Evolutionary conservation across 495 filamentous ascomycete genomes (phyloP).

Genomic region (Pyrenopolyporus hunteri): DNA sequence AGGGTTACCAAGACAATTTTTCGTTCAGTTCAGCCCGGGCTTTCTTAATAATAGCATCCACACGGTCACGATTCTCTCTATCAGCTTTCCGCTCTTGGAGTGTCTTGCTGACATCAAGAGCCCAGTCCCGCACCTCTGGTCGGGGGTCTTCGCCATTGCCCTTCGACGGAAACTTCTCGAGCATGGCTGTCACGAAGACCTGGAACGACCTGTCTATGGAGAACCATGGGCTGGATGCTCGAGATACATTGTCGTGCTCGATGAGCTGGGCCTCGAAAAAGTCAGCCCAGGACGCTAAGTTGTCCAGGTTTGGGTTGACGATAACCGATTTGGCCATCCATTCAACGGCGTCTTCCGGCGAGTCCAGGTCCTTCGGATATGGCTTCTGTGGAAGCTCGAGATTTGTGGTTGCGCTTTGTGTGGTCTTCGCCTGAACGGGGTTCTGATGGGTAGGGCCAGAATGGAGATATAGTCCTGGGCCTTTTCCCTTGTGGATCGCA

Average conservation of each 20-base stretch:
- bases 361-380: background rate
- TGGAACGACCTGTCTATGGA: background rate
- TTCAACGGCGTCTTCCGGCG: background rate
- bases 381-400: background rate
- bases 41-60: background rate
- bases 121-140: background rate
- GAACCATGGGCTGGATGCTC: background rate
- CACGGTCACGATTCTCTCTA: background rate
- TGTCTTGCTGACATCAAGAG: background rate
- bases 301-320: background rate
- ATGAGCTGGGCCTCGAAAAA: background rate
- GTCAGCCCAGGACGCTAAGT: background rate
- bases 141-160: too few species aligned
- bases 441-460: background rate
- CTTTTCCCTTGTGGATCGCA: too few species aligned
- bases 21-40: background rate
- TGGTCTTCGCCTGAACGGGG: background rate
- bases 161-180: background rate
- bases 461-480: too few species aligned
- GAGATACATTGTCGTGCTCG: background rate
- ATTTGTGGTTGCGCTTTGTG: background rate
- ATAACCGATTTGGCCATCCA: background rate
- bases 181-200: background rate
- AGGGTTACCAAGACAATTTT: too few species aligned
- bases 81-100: background rate